phyloP scores from a whole-genome alignment of 179 eudicot genomes.

The Actinidia polygama region DNA sequence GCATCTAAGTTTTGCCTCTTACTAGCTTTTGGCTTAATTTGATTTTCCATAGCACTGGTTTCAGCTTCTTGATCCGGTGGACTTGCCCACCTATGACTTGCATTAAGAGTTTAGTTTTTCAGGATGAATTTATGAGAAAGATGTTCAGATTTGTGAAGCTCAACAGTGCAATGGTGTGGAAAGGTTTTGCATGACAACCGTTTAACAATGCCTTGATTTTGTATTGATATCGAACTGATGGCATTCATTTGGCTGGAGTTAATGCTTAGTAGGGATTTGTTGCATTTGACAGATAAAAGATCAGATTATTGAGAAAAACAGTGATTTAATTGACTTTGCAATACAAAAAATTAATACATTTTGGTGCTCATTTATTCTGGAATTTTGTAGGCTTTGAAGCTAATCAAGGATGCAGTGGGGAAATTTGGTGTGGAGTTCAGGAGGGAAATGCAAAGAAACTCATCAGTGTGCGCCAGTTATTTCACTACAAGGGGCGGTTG shows the following conservation, averaged over 20 bases:
- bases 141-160: constrained; percentile 1
- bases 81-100: no score
- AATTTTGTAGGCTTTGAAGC: constrained; percentile 70
- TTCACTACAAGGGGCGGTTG: constrained; percentile 82
- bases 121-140: not conserved
- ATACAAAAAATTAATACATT: not conserved
- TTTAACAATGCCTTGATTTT: not conserved
- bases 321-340: not conserved
- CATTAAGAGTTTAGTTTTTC: no score
- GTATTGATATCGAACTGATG: no score
- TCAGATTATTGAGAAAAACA: not conserved
- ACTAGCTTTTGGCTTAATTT: not conserved
- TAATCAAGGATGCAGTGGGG: constrained; percentile 87
- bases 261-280: not conserved
- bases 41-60: not conserved
- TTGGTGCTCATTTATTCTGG: not conserved
- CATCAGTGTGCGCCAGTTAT: constrained; percentile 84
- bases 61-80: not conserved
- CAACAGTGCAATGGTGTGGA: not conserved
- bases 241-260: not conserved
- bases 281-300: not conserved
- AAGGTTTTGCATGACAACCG: not conserved
- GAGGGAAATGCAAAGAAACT: constrained; percentile 97
- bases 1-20: not conserved
- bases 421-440: constrained; percentile 90